Percentiles rank a stretch among this genome's conserved stretches.
Evolutionary conservation across 768 basidiomycete genomes (phyloP).

Genomic region (Boletus insuetus): DNA sequence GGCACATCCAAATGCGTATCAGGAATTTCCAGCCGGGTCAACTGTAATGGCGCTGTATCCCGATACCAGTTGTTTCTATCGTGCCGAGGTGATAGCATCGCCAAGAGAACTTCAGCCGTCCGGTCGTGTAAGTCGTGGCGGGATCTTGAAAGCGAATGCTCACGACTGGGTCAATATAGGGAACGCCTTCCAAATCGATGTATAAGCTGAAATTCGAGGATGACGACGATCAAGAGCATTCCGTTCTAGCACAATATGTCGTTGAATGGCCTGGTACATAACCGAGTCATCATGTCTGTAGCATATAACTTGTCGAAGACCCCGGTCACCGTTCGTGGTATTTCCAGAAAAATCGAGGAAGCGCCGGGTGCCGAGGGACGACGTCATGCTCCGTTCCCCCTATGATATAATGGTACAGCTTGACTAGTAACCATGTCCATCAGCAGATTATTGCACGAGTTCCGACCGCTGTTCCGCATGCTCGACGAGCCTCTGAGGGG

Average conservation of each 20-base stretch:
- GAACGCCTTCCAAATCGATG: conserved; percentile 45
- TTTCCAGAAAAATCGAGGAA: conserved; percentile 18
- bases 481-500: conserved; percentile 66
- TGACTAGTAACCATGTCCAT: conserved; percentile 51
- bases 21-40: conserved; percentile 66
- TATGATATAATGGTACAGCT: too few relatives aligned
- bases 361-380: conserved; percentile 8
- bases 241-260: conserved; percentile 74
- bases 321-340: conserved; percentile 9
- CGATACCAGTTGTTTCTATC: conserved; percentile 89
- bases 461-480: conserved; percentile 73
- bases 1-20: conserved; percentile 66
- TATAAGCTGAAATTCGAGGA: conserved; percentile 89
- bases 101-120: conserved; percentile 44
- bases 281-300: not conserved
- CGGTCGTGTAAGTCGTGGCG: conserved; percentile 36
- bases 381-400: conserved; percentile 10
- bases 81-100: conserved; percentile 76
- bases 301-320: conserved; percentile 1
- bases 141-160: conserved; percentile 1
- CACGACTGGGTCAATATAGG: conserved; percentile 16
- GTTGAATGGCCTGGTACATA: conserved; percentile 69
- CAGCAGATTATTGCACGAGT: conserved; percentile 63
- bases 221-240: conserved; percentile 80
- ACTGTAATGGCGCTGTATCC: conserved; percentile 88